Evolutionary conservation across 2,329 filamentous ascomycete genomes (phyloP).

Genomic region (Trichothecium sympodiale): DNA sequence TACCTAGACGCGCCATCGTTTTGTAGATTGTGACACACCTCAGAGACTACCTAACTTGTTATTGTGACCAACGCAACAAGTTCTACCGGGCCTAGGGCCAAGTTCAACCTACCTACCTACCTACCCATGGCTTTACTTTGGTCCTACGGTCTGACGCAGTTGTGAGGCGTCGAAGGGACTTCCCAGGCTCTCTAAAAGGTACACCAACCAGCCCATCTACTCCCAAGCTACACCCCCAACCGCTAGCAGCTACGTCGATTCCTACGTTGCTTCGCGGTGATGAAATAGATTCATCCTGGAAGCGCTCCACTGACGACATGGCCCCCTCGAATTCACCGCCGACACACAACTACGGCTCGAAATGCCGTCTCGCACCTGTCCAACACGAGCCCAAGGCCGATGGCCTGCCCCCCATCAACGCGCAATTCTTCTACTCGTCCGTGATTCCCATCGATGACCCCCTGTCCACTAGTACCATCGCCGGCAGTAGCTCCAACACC

Average conservation of each 20-base stretch:
- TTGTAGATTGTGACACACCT: no score
- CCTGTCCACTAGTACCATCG: conserved; percentile 52
- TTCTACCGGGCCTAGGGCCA: no score
- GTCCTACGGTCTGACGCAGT: no score
- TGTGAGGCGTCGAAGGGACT: no score
- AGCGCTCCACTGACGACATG: conserved; percentile 1
- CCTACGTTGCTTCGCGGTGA: not conserved
- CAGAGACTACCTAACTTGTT: no score
- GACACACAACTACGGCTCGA: conserved; percentile 47
- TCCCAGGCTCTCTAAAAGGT: no score
- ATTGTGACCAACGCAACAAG: no score
- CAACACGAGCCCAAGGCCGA: conserved; percentile 26
- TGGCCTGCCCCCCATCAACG: conserved; percentile 46
- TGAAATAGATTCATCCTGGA: not conserved
- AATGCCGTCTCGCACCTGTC: conserved; percentile 44
- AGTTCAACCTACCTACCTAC: no score
- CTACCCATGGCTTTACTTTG: no score
- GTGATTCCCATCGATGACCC: conserved; percentile 78
- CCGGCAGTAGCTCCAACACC: conserved; percentile 33
- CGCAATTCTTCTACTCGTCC: conserved; percentile 81
- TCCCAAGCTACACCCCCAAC: not conserved
- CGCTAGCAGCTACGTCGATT: not conserved
- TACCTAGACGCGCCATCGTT: no score
- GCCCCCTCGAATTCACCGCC: conserved; percentile 1
- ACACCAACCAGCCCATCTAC: not conserved